A percentile compares a stretch with the other conserved stretches of the same genome.
Evolutionary conservation across 768 basidiomycete species (phyloP).

Genomic region (Epithele typhae): DNA sequence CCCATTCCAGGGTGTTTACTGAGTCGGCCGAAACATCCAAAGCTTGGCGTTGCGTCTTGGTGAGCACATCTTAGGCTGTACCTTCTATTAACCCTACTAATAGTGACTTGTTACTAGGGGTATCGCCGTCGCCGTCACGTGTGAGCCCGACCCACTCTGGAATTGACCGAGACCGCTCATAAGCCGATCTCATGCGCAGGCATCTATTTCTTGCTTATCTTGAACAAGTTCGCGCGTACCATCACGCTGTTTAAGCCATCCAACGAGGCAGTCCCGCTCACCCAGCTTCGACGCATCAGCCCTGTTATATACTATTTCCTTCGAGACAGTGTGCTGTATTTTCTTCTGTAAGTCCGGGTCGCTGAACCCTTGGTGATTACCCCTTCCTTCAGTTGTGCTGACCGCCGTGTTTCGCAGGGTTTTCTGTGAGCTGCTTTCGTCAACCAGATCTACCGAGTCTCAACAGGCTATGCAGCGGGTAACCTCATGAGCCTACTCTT

Average conservation of each 20-base stretch:
- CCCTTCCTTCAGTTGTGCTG: background rate
- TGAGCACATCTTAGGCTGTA: background rate
- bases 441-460: background rate
- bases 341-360: conserved; percentile 5
- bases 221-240: conserved; percentile 6
- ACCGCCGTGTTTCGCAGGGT: background rate
- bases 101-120: background rate
- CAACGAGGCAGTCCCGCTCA: background rate
- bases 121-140: conserved; percentile 4
- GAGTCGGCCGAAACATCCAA: background rate
- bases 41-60: conserved; percentile 1
- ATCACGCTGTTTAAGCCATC: background rate
- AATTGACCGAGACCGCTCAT: background rate
- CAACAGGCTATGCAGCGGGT: background rate
- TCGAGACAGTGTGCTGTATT: conserved; percentile 8
- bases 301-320: conserved; percentile 9
- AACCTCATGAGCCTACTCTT: conserved; percentile 6
- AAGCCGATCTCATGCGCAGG: background rate
- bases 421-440: background rate
- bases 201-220: conserved; percentile 8
- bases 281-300: conserved; percentile 4
- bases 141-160: background rate
- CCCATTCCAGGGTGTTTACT: conserved; percentile 4
- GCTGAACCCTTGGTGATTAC: background rate
- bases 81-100: too few species aligned